Percentiles rank a stretch among this genome's conserved stretches.
Conservation (phyloP, 345 rosid species). For the Linum trigynum region DNA sequence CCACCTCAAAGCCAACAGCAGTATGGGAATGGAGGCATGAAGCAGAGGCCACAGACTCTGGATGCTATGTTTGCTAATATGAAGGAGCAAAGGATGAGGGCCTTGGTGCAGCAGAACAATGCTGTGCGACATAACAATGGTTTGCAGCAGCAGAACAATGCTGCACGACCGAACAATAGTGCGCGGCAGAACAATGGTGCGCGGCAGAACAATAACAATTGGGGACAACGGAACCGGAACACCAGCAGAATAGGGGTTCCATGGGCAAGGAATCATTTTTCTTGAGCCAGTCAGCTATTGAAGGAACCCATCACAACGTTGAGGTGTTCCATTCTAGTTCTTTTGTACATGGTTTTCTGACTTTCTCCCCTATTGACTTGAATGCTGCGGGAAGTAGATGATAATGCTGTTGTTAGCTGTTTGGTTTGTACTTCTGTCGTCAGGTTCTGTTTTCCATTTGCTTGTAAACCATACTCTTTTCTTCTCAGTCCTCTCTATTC, state of each 20-base stretch:
- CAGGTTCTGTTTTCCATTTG: no score
- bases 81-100: conserved; percentile 69
- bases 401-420: no score
- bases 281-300: background rate
- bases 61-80: conserved; percentile 75
- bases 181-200: background rate
- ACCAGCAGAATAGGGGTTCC: conserved; percentile 33
- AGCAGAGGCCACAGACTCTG: conserved; percentile 60
- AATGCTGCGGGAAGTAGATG: no score
- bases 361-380: background rate
- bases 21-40: conserved; percentile 27
- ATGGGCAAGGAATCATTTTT: conserved; percentile 52
- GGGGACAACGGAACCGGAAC: conserved; percentile 20
- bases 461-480: no score
- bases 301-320: background rate
- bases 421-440: no score
- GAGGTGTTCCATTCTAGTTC: background rate
- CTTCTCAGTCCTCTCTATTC: no score
- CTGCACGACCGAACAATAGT: background rate
- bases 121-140: background rate
- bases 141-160: background rate
- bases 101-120: conserved; percentile 23
- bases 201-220: background rate
- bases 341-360: background rate
- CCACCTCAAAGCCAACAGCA: conserved; percentile 15